Evolutionary conservation across 2,329 filamentous ascomycete species (phyloP).

Genomic region (Onygenales sp.): DNA sequence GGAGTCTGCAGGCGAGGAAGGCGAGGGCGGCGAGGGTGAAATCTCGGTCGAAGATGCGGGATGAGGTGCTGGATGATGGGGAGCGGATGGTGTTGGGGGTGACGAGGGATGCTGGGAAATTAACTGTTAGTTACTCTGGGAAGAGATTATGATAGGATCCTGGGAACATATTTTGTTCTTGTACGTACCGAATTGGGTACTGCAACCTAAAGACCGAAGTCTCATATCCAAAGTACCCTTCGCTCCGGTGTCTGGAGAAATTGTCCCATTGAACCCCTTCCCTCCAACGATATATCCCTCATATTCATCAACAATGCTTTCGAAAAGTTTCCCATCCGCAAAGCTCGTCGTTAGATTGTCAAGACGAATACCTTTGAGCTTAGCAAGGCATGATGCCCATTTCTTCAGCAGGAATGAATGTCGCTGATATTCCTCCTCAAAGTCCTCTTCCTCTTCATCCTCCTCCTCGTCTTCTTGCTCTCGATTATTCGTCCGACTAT

Average conservation of each 20-base stretch:
- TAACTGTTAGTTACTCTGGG: not conserved
- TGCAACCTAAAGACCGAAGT: constrained; percentile 32
- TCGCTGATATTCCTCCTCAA: constrained; percentile 17
- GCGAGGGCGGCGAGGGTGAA: constrained; percentile 49
- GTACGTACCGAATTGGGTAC: constrained; percentile 30
- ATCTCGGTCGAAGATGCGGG: constrained; percentile 42
- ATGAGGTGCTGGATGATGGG: not conserved
- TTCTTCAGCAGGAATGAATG: constrained; percentile 39
- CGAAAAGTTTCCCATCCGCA: constrained; percentile 44
- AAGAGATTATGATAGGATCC: not conserved
- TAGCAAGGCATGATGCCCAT: constrained; percentile 47
- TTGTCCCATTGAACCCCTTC: no score
- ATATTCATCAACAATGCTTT: constrained; percentile 50
- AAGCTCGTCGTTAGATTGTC: constrained; percentile 51
- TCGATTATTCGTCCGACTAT: constrained; percentile 11
- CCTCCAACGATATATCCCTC: constrained; percentile 29
- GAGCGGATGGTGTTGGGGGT: constrained; percentile 14
- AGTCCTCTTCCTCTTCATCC: constrained; percentile 19
- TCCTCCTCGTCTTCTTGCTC: constrained; percentile 14
- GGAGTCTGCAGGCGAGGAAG: constrained; percentile 50
- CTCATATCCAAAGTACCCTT: constrained; percentile 21
- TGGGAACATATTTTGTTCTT: no score
- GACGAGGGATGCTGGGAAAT: constrained; percentile 36
- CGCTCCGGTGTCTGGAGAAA: not conserved
- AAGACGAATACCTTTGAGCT: constrained; percentile 36